Base-by-base conservation (phyloP, 306 rosid species). In the Oxytropis ochrocephala region DNA sequence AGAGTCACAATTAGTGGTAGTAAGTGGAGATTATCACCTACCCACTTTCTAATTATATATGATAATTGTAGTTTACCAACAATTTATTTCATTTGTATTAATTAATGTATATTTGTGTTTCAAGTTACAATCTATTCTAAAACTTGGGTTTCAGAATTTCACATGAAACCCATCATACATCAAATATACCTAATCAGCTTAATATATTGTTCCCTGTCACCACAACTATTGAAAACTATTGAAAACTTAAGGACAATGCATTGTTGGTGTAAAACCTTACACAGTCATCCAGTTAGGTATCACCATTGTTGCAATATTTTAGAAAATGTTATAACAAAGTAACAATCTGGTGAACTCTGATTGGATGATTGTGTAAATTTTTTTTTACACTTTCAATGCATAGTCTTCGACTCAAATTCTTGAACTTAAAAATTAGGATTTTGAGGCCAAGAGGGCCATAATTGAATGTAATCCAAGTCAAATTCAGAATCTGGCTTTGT, bases 1-100 rank as follows among this genome's bases (percentile, higher is more conserved):
- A 19, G 74, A 72, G 84, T 83, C 79, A 75, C 79, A 79, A 79
- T 5, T 79, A 57, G 66, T 70, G 85, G 75, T 42, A 73, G 80
- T 80, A 73, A 83, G 85, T 80, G 70, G 66, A 65, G 61, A 39
- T 41, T 17, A 70, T 50, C 72, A 82, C 80, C 82, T 41, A 74
- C 83, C 85, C 83, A 78, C 78, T 80, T 65, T 49, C 70, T 54
- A 19, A 33, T 29, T 32, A 43, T 75, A 43, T 75, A 50, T 68
- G 79, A 72, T 63, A 76, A 66, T 73, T 61, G 57, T 24, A 14
- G 73, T 74, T 83, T 46, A 80, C 82, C 80, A 47, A 59, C 63
- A 77, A 63, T 70, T 44, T 67, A 59, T 72, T 47, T 69, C 68
- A 68, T 55, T 75, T 11, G 18, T 47, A 39, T 43, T 29, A 9